A percentile compares a stretch with the other conserved stretches of the same genome.
These are phyloP conservation scores for Fusarium pseudocircinatum DNA, from an alignment of 2,329 filamentous ascomycete species.

Conservation along the genomic window DNA sequence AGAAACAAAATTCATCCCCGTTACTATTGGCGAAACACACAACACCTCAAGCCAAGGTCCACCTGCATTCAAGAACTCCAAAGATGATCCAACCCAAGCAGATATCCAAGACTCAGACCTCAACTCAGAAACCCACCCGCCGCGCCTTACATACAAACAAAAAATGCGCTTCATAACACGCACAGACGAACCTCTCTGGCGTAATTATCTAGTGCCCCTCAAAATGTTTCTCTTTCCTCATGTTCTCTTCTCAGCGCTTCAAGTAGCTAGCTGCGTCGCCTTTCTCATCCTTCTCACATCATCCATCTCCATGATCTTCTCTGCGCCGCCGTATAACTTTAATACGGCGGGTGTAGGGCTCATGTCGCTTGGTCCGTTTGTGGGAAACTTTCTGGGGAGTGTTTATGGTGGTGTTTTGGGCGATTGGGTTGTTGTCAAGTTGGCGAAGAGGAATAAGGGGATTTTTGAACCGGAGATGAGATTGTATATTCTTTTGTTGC, in stretches of 20 bases:
- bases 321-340: constrained; percentile 47
- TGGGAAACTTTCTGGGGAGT: constrained; percentile 51
- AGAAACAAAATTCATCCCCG: constrained; percentile 44
- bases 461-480: constrained; percentile 58
- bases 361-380: constrained; percentile 44
- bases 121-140: background rate
- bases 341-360: constrained; percentile 38
- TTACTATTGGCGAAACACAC: background rate
- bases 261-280: constrained; percentile 45
- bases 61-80: accelerated
- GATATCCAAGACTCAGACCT: background rate
- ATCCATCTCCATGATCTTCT: constrained; percentile 49
- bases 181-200: constrained; percentile 26
- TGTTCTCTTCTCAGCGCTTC: constrained; percentile 51
- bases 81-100: background rate
- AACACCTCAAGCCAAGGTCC: background rate
- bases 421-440: constrained; percentile 50
- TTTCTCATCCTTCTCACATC: constrained; percentile 38
- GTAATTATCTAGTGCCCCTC: constrained; percentile 25
- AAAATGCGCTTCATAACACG: constrained; percentile 34
- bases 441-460: constrained; percentile 51
- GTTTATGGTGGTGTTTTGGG: constrained; percentile 52
- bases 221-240: constrained; percentile 47
- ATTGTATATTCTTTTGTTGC: constrained; percentile 44
- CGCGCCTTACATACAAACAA: background rate